Evolutionary conservation across 2,329 filamentous ascomycete genomes (phyloP).

Genomic region (Fusarium bulbicola): DNA sequence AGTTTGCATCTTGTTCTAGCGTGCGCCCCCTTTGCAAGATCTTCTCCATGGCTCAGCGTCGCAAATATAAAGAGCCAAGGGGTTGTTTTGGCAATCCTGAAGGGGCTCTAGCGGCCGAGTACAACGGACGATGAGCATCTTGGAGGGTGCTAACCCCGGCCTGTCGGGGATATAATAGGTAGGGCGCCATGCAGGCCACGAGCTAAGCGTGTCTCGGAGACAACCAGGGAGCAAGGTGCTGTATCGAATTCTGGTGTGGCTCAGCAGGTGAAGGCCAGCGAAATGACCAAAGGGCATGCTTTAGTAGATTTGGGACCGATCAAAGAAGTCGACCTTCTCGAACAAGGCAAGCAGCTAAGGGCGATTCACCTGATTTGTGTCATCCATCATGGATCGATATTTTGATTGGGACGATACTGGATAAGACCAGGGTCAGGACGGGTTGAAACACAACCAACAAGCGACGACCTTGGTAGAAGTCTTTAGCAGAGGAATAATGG

Average conservation of each 20-base stretch:
- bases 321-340: conserved; percentile 25
- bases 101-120: conserved; percentile 31
- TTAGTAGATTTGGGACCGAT: conserved; percentile 15
- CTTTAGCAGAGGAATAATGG: background rate
- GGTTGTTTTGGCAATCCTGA: conserved; percentile 36
- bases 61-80: conserved; percentile 17
- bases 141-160: conserved; percentile 26
- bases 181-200: conserved; percentile 31
- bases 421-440: conserved; percentile 6
- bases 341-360: conserved; percentile 19
- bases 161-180: conserved; percentile 25
- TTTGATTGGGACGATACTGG: conserved; percentile 2
- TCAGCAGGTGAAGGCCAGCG: conserved; percentile 4
- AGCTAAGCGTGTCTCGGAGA: conserved; percentile 36
- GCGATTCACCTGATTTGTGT: conserved; percentile 5
- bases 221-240: conserved; percentile 25
- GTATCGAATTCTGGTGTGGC: conserved; percentile 42
- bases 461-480: conserved; percentile 1
- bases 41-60: conserved; percentile 11
- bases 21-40: background rate
- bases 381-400: conserved; percentile 1
- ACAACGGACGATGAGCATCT: conserved; percentile 29
- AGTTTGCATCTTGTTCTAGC: conserved; percentile 4
- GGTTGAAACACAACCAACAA: conserved; percentile 24
- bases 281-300: background rate